Evolutionary conservation across 257 asterid genomes (phyloP).

Genomic region (Orobanche coerulescens): DNA sequence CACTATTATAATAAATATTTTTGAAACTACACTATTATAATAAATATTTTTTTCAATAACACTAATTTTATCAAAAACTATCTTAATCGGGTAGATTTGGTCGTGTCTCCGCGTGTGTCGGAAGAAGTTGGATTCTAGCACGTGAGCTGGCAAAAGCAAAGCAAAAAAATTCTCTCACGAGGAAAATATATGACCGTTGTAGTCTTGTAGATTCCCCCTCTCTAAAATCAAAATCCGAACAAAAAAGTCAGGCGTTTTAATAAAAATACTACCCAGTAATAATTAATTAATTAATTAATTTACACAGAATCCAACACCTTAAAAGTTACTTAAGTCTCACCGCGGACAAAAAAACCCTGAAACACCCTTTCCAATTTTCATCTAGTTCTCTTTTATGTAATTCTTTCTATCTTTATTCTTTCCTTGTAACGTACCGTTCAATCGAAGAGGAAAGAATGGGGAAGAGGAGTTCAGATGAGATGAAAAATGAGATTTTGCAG

Average conservation of each 20-base stretch:
- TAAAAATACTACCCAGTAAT: constrained; percentile 16
- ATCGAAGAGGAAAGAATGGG: constrained; percentile 22
- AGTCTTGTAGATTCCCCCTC: background rate
- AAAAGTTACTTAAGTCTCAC: constrained; percentile 23
- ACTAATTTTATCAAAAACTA: too few relatives aligned
- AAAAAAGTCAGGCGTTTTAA: constrained; percentile 23
- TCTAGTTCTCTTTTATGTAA: background rate
- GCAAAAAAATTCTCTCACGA: constrained; percentile 11
- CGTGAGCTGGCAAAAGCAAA: constrained; percentile 2
- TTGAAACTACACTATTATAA: too few relatives aligned
- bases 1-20: too few relatives aligned
- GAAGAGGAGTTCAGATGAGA: constrained; percentile 34
- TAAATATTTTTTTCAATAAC: too few relatives aligned
- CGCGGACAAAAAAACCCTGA: background rate
- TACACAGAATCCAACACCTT: constrained; percentile 30
- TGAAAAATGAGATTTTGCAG: constrained; percentile 31
- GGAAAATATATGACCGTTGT: constrained; percentile 58
- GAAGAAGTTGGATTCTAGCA: constrained; percentile 21
- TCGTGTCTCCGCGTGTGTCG: background rate
- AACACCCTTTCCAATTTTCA: background rate
- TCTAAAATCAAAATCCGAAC: constrained; percentile 12
- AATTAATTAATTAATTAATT: constrained; percentile 26
- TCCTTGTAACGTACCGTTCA: background rate
- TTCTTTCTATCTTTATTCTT: background rate
- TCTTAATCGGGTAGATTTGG: background rate